Evolutionary conservation across 805 yeast genomes (phyloP), one percentile per base, ranked within the genome.

Genomic region (Debaryomyces prosopidis): DNA sequence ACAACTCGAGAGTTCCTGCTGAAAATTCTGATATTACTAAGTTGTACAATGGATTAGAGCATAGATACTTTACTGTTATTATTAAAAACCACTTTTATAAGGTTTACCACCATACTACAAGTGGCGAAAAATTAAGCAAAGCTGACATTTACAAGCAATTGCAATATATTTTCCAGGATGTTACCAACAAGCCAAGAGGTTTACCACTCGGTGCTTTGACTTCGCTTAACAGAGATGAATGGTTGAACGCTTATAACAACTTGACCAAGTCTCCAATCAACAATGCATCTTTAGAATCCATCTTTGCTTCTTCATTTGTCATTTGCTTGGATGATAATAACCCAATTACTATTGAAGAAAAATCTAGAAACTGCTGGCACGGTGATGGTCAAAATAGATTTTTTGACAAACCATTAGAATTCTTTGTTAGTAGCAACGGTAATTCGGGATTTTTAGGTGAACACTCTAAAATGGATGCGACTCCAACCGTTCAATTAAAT

Each of bases 381-480:
- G 97, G 98, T n/a, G 80, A 89, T 68, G 97, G 97, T 44, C 68
- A 74, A 56, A 92, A 94, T 75, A 79, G 99, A 58, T 92, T 79
- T 74, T 92, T 79, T 65, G 98, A 92, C 74, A 92, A 92, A 74
- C 92, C 97, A 3, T 72, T 87, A 48, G 94, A 92, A 73, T 84
- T 89, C 64, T 79, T 90, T 55, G 82, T 92, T 44, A 73, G 87
- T 48, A 84, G 81, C 50, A 90, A 89, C 66, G 96, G 94, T 48
- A 76, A 82, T 51, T 88, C 97, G 6, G 98, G 97, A 0, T 92
- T 91, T 72, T 69, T 90, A 61, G 97, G 96, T 50, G 99, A 92
- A 73, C 99, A 92, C 73, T 89, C 97, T 17, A 87, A 82, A 74
- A 92, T 92, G 98, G 99, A 92, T 67, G 99, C 98, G 50, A 89